These are phyloP conservation scores for Paracoccidioides lutzii DNA, from an alignment of 2,329 filamentous ascomycete genomes.

Conservation along the genomic window DNA sequence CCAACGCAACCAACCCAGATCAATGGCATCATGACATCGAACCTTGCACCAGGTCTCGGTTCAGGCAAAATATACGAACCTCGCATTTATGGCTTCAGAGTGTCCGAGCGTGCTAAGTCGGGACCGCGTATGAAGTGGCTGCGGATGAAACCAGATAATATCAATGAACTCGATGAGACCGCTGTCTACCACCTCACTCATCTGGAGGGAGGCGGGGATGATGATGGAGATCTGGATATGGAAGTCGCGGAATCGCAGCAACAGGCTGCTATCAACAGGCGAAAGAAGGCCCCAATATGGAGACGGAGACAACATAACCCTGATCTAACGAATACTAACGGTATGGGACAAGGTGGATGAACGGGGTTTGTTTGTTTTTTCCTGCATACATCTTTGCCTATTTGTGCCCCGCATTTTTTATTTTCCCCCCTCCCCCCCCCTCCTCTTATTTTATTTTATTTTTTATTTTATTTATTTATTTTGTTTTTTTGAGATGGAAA, in stretches of 20 bases:
- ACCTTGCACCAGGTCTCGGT: conserved; percentile 80
- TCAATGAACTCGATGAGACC: conserved; percentile 71
- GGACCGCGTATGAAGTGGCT: conserved; percentile 97
- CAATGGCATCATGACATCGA: conserved; percentile 76
- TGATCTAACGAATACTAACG: conserved; percentile 25
- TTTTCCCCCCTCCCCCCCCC: not conserved
- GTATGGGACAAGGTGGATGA: conserved; percentile 15
- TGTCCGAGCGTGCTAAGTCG: conserved; percentile 77
- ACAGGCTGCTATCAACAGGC: conserved; percentile 26
- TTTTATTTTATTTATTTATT: not conserved
- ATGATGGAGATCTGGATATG: conserved; percentile 30
- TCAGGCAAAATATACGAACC: conserved; percentile 78
- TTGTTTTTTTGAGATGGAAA: not conserved
- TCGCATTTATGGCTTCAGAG: conserved; percentile 90
- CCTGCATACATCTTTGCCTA: not conserved
- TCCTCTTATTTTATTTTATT: not conserved
- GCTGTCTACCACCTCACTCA: conserved; percentile 25
- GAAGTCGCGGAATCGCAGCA: conserved; percentile 18
- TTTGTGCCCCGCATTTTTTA: not conserved
- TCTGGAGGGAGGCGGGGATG: conserved; percentile 20
- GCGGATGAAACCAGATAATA: conserved; percentile 64
- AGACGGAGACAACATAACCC: conserved; percentile 22
- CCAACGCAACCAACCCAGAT: conserved; percentile 44
- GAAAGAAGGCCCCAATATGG: conserved; percentile 32
- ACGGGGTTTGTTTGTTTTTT: not conserved